Evolutionary conservation across 148 eudicot genomes (phyloP).

Genomic region (Silene latifolia): DNA sequence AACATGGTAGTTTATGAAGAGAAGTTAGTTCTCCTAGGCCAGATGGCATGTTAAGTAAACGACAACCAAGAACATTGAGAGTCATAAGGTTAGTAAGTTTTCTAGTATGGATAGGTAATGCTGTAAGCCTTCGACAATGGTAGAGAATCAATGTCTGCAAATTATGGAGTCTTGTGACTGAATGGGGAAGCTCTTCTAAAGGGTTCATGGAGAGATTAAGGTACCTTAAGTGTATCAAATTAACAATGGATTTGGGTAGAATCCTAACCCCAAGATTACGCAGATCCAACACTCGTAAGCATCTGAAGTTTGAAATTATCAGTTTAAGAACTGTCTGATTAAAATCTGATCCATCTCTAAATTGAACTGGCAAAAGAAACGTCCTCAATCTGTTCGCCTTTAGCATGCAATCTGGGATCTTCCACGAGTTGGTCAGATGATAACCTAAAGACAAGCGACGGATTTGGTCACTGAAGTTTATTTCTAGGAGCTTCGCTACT

Average conservation of each 20-base stretch:
- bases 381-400: constrained; percentile 17
- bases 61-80: constrained; percentile 1
- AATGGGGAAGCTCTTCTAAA: constrained; percentile 16
- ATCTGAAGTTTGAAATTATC: constrained; percentile 4
- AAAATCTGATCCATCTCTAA: not conserved
- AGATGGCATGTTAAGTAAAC: constrained; percentile 3
- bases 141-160: constrained; percentile 34
- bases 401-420: not conserved
- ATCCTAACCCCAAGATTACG: not conserved
- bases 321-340: not conserved
- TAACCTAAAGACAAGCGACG: constrained; percentile 5
- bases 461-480: not conserved
- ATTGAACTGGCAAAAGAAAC: constrained; percentile 10
- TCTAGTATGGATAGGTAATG: constrained; percentile 10
- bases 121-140: not conserved
- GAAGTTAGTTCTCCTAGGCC: constrained; percentile 12
- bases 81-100: constrained; percentile 11
- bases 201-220: constrained; percentile 17
- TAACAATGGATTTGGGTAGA: constrained; percentile 22
- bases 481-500: not conserved
- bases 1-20: not conserved
- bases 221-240: constrained; percentile 24
- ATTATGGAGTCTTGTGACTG: constrained; percentile 32
- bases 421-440: not conserved
- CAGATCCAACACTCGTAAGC: constrained; percentile 24